These are phyloP conservation scores for Colletotrichum camelliae DNA, from an alignment of 2,329 filamentous ascomycete species.

Conservation along the genomic window DNA sequence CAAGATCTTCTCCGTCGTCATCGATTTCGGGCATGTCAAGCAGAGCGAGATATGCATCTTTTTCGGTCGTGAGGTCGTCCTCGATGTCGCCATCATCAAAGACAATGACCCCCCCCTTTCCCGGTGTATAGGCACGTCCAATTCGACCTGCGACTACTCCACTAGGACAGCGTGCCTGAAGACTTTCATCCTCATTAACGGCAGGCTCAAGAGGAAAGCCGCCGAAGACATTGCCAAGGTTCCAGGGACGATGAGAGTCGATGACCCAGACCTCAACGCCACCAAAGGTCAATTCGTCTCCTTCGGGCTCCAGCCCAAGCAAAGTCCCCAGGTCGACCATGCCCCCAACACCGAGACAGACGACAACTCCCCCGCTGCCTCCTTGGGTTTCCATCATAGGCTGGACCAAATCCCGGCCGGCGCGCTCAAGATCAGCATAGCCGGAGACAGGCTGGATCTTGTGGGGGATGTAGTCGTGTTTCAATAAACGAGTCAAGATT, in stretches of 20 bases:
- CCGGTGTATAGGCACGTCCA: slow-evolving; percentile 73
- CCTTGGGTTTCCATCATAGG: slow-evolving; percentile 88
- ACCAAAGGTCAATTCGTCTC: slow-evolving; percentile 71
- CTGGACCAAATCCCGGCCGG: slow-evolving; percentile 77
- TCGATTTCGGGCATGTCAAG: slow-evolving; percentile 90
- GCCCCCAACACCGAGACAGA: slow-evolving; percentile 92
- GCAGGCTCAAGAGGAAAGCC: slow-evolving; percentile 65
- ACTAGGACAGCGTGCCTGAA: slow-evolving; percentile 57
- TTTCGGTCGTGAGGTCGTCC: slow-evolving; percentile 76
- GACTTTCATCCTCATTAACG: slow-evolving; percentile 50
- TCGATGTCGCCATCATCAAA: slow-evolving; percentile 97
- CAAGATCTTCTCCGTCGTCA: slow-evolving; percentile 70
- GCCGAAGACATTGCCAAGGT: slow-evolving; percentile 90
- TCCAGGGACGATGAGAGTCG: slow-evolving; percentile 92
- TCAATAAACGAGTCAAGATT: slow-evolving; percentile 90
- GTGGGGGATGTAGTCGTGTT: slow-evolving; percentile 96
- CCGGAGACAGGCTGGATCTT: slow-evolving; percentile 96
- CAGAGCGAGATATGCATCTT: slow-evolving; percentile 83
- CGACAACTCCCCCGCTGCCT: slow-evolving; percentile 85
- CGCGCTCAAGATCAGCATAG: slow-evolving; percentile 85
- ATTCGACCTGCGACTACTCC: slow-evolving; percentile 80
- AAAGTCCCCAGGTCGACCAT: slow-evolving; percentile 85
- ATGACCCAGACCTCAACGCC: slow-evolving; percentile 96
- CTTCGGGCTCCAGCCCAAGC: slow-evolving; percentile 74
- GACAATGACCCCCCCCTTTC: slow-evolving; percentile 87